phyloP scores from a whole-genome alignment of 495 filamentous ascomycete genomes.

The Beverwykella pulmonaria region DNA sequence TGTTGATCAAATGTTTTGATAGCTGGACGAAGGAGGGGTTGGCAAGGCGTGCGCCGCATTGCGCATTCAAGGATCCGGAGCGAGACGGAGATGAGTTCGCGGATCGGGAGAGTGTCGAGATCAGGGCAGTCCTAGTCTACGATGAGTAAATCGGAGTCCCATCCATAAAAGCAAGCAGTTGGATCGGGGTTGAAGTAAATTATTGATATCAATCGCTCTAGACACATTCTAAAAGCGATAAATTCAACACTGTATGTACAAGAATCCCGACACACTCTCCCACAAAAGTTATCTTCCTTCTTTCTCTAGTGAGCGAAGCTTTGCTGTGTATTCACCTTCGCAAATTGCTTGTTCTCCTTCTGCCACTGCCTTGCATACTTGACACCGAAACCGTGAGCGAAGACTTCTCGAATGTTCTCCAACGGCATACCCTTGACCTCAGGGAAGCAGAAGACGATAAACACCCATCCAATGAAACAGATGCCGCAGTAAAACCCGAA shows the following conservation, averaged over 20 bases:
- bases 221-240: too few relatives aligned
- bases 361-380: constrained; percentile 47
- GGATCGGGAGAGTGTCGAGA: constrained; percentile 13
- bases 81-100: constrained; percentile 8
- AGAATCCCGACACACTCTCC: too few relatives aligned
- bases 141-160: constrained; percentile 1
- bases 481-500: constrained; percentile 59
- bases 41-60: constrained; percentile 18
- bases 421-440: constrained; percentile 55
- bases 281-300: background rate
- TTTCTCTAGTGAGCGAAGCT: constrained; percentile 13
- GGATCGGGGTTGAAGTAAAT: too few relatives aligned
- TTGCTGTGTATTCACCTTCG: constrained; percentile 19
- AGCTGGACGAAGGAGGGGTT: constrained; percentile 3
- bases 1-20: constrained; percentile 20
- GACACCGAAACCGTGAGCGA: constrained; percentile 54
- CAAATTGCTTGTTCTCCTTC: constrained; percentile 42
- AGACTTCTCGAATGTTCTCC: constrained; percentile 56
- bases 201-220: too few relatives aligned
- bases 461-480: constrained; percentile 52
- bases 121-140: constrained; percentile 4
- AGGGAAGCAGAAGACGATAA: constrained; percentile 55
- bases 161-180: too few relatives aligned
- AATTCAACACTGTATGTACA: background rate
- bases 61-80: constrained; percentile 14